Conservation (phyloP, 192 early-diverging fungal species). For the Glomus cerebriforme region DNA sequence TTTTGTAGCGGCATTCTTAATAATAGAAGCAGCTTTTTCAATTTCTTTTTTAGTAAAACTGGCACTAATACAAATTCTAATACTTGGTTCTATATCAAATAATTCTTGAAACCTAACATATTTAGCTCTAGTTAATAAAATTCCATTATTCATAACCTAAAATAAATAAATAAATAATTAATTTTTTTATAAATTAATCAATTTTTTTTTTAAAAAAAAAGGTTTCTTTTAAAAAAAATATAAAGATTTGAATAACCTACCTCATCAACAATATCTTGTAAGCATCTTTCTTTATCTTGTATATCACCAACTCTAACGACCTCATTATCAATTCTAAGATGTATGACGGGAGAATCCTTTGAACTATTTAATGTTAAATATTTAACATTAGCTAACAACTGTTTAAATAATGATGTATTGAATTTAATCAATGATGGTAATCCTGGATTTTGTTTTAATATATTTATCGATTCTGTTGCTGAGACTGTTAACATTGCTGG, state of each 20-base stretch:
- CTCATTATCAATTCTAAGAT: conserved; percentile 63
- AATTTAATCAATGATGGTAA: conserved; percentile 59
- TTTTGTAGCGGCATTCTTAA: conserved; percentile 72
- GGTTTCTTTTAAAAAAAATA: background rate
- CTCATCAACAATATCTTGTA: conserved; percentile 84
- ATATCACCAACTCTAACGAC: conserved; percentile 22
- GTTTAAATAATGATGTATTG: conserved; percentile 66
- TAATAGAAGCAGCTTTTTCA: conserved; percentile 77
- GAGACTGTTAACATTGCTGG: conserved; percentile 91
- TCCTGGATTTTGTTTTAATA: conserved; percentile 52
- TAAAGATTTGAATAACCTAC: conserved; percentile 28
- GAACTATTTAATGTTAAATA: conserved; percentile 54
- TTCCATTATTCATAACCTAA: conserved; percentile 70
- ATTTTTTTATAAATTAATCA: too few species aligned
- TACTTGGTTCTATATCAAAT: conserved; percentile 71
- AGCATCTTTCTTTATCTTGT: conserved; percentile 72
- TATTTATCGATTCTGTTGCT: conserved; percentile 79
- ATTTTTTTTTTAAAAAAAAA: background rate
- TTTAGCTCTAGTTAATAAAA: conserved; percentile 86
- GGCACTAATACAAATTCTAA: conserved; percentile 78
- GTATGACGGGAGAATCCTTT: conserved; percentile 69
- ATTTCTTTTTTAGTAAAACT: conserved; percentile 80
- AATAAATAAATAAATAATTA: conserved; percentile 17
- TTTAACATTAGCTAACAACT: conserved; percentile 52
- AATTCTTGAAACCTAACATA: conserved; percentile 85